These are phyloP conservation scores for Cercophora newfieldiana DNA, from an alignment of 495 filamentous ascomycete species.

Conservation along the genomic window DNA sequence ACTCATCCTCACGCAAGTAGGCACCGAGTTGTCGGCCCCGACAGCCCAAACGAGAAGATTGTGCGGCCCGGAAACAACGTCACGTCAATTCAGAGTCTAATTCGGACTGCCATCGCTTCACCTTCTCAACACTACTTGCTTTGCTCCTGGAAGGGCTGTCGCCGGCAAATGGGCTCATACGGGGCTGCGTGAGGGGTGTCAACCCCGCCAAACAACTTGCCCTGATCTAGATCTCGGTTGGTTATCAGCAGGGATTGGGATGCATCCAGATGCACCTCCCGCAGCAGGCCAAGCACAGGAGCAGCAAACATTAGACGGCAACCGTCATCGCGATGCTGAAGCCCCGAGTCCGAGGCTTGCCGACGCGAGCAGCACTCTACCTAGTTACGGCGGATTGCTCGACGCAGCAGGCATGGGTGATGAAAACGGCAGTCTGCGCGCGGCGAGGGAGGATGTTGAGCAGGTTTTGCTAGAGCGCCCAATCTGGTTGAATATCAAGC, in stretches of 20 bases:
- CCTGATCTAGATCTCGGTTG: slow-evolving; percentile 24
- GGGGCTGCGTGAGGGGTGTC: neutral
- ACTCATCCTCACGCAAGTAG: neutral
- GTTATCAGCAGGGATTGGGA: slow-evolving; percentile 12
- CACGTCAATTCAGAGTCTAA: neutral
- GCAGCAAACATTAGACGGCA: slow-evolving; percentile 12
- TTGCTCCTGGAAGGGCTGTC: neutral
- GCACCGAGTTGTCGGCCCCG: neutral
- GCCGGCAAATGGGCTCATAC: neutral
- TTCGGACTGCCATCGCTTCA: neutral
- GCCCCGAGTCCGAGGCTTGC: neutral
- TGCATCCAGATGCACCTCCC: slow-evolving; percentile 1
- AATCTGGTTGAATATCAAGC: slow-evolving; percentile 11
- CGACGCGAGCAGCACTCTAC: neutral
- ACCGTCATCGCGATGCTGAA: neutral
- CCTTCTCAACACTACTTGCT: neutral
- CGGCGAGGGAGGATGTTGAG: neutral
- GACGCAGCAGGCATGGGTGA: neutral
- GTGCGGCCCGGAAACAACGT: slow-evolving; percentile 3
- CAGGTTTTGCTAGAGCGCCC: neutral
- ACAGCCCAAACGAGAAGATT: neutral
- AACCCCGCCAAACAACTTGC: slow-evolving; percentile 3
- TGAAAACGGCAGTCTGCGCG: neutral
- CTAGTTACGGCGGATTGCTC: neutral
- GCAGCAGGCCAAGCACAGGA: neutral